Conservation (phyloP, 129 eudicot species). For the Arctium minus region DNA sequence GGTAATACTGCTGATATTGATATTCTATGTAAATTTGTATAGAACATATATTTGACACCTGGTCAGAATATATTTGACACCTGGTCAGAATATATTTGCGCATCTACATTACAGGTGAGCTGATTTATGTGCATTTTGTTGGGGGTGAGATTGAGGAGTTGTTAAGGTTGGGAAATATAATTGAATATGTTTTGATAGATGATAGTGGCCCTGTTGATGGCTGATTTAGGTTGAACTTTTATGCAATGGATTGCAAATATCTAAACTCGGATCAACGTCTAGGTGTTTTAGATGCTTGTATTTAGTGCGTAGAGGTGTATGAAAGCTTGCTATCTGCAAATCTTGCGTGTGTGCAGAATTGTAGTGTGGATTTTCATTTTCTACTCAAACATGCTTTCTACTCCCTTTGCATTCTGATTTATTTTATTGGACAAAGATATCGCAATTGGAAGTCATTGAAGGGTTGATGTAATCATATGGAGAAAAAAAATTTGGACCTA, state of each 20-base stretch:
- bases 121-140: too few relatives aligned
- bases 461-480: not conserved
- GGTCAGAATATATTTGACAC: too few relatives aligned
- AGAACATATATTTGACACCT: too few relatives aligned
- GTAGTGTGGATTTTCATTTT: too few relatives aligned
- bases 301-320: not conserved
- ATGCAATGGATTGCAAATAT: not conserved
- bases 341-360: too few relatives aligned
- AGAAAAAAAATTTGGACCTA: not conserved
- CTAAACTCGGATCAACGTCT: not conserved
- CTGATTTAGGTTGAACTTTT: not conserved
- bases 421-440: not conserved
- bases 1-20: not conserved
- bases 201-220: too few relatives aligned
- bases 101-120: too few relatives aligned
- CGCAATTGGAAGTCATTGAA: not conserved
- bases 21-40: too few relatives aligned
- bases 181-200: too few relatives aligned
- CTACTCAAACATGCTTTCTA: too few relatives aligned
- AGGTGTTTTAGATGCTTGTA: not conserved
- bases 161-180: not conserved
- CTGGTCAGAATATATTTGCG: too few relatives aligned
- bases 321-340: not conserved
- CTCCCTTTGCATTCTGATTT: not conserved
- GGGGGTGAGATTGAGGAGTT: not conserved